phyloP scores from a whole-genome alignment of 768 basidiomycete species.

The Rhodotorula kratochvilovae region DNA sequence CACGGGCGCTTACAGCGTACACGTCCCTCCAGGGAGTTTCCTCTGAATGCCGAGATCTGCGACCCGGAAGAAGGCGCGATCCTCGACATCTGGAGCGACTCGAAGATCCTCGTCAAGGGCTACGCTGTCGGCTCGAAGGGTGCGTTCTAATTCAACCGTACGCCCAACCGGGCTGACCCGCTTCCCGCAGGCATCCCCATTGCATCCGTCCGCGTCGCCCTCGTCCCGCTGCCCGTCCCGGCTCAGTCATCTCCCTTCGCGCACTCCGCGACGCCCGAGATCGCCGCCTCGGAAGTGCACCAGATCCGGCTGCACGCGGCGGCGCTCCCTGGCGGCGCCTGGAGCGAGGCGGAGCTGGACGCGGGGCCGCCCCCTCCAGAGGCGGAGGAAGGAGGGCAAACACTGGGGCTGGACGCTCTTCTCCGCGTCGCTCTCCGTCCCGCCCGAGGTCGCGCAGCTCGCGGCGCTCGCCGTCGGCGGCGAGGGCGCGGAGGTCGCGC shows the following conservation, averaged over 20 bases:
- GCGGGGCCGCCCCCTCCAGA: neutral
- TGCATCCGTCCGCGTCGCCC: conserved; percentile 8
- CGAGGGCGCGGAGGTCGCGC: neutral
- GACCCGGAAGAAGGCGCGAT: neutral
- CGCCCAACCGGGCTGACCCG: neutral
- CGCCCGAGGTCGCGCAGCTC: neutral
- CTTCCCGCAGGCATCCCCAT: conserved; percentile 17
- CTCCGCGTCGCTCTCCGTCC: neutral
- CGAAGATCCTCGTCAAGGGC: neutral
- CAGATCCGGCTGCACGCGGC: conserved; percentile 10
- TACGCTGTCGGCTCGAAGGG: conserved; percentile 23
- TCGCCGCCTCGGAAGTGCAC: neutral
- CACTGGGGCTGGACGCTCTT: conserved; percentile 31
- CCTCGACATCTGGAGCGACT: neutral
- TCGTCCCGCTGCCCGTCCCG: conserved; percentile 3
- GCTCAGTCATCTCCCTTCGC: neutral
- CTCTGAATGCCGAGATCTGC: conserved; percentile 29
- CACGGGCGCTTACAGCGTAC: no score
- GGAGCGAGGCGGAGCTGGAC: conserved; percentile 6
- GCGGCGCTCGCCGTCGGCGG: neutral
- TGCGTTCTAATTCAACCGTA: neutral
- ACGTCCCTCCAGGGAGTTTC: neutral
- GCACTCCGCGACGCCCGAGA: neutral
- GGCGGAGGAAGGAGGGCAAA: neutral
- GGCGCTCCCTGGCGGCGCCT: neutral